Evolutionary conservation across 2,329 filamentous ascomycete genomes (phyloP).

Genomic region (Paraphoma sp.): DNA sequence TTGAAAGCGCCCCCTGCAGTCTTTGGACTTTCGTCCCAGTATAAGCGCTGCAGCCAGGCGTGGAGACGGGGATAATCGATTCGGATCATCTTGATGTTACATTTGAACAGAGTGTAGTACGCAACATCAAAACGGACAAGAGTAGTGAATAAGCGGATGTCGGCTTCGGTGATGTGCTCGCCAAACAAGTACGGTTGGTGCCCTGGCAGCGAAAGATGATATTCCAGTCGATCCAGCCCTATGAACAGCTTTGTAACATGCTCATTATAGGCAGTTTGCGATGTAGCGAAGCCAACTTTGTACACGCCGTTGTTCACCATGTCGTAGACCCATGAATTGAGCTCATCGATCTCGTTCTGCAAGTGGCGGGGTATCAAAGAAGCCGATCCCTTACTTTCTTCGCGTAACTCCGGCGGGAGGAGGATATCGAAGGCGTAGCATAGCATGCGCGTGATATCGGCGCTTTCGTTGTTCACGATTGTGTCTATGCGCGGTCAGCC

Average conservation of each 20-base stretch:
- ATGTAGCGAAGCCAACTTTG: conserved; percentile 79
- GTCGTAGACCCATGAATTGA: conserved; percentile 82
- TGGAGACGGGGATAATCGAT: conserved; percentile 83
- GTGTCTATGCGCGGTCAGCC: conserved; percentile 27
- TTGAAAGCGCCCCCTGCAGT: conserved; percentile 37
- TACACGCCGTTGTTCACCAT: conserved; percentile 63
- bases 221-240: conserved; percentile 77
- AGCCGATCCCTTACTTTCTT: conserved; percentile 59
- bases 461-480: conserved; percentile 46
- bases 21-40: conserved; percentile 68
- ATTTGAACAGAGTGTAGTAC: conserved; percentile 68
- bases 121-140: conserved; percentile 65
- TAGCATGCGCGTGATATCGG: conserved; percentile 45
- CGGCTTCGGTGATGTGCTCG: conserved; percentile 57
- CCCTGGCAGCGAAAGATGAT: conserved; percentile 63
- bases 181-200: conserved; percentile 77
- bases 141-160: conserved; percentile 60
- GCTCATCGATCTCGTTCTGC: conserved; percentile 73
- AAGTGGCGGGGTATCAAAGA: conserved; percentile 73
- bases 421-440: conserved; percentile 40
- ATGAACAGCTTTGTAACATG: conserved; percentile 76
- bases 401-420: conserved; percentile 59
- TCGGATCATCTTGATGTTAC: conserved; percentile 84
- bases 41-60: conserved; percentile 79
- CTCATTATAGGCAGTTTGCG: conserved; percentile 80